These are phyloP conservation scores for Leccinum pellstonianum DNA, from an alignment of 768 basidiomycete species.

Conservation along the genomic window DNA sequence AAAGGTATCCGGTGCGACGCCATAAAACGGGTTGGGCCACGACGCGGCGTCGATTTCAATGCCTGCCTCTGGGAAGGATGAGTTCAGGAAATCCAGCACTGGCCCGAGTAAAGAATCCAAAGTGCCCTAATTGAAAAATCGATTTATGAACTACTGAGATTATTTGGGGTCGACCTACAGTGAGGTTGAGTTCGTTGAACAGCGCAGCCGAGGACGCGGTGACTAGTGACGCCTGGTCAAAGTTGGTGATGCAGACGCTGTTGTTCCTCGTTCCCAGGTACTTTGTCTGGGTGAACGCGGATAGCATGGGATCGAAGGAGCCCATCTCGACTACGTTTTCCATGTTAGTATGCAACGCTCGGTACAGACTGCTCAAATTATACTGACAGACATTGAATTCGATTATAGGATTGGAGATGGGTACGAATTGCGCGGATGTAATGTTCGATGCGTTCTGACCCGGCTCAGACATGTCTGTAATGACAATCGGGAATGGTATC, in stretches of 20 bases:
- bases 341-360: not conserved
- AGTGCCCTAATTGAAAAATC: constrained; percentile 9
- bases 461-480: constrained; percentile 26
- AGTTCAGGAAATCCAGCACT: constrained; percentile 15
- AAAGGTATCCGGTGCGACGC: constrained; percentile 36
- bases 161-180: constrained; percentile 13
- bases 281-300: constrained; percentile 46
- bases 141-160: too few species aligned
- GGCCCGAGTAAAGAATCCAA: constrained; percentile 15
- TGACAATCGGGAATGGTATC: constrained; percentile 44
- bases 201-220: constrained; percentile 41
- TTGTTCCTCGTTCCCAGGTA: constrained; percentile 42
- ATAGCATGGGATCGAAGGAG: constrained; percentile 41
- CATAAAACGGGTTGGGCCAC: constrained; percentile 40
- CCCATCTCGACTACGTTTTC: constrained; percentile 38
- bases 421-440: constrained; percentile 23
- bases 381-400: constrained; percentile 38
- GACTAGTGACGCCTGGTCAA: constrained; percentile 36
- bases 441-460: constrained; percentile 26
- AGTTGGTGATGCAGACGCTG: constrained; percentile 34
- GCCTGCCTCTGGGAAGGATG: constrained; percentile 25
- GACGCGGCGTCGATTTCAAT: constrained; percentile 31
- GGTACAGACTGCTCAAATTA: not conserved
- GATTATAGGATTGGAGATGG: constrained; percentile 32
- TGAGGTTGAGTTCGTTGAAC: constrained; percentile 32